phyloP scores from a whole-genome alignment of 2,329 filamentous ascomycete genomes.

The Ophiostoma sp. region DNA sequence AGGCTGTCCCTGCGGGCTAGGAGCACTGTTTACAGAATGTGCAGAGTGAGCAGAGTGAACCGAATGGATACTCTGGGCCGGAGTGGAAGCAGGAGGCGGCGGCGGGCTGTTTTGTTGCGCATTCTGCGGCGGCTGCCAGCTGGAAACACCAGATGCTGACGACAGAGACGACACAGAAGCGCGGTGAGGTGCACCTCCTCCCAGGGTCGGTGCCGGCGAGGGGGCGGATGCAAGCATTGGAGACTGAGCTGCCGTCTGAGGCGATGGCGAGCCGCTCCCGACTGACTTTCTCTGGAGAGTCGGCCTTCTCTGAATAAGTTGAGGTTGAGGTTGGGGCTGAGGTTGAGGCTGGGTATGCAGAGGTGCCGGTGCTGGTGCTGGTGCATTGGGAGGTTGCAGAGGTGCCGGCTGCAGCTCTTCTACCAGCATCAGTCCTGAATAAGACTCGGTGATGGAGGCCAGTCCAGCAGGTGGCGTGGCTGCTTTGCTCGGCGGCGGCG shows the following conservation, averaged over 20 bases:
- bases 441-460: slow-evolving; percentile 28
- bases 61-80: slow-evolving; percentile 21
- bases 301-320: slow-evolving; percentile 20
- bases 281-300: slow-evolving; percentile 18
- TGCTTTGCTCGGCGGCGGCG: not conserved
- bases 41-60: slow-evolving; percentile 18
- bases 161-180: slow-evolving; percentile 21
- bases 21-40: not conserved
- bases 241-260: slow-evolving; percentile 5
- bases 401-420: slow-evolving; percentile 16
- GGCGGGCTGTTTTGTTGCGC: not conserved
- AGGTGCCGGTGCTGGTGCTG: not conserved
- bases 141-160: slow-evolving; percentile 1
- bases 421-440: slow-evolving; percentile 33
- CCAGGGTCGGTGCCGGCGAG: not conserved
- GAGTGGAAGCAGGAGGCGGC: slow-evolving; percentile 11
- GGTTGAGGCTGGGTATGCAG: not conserved
- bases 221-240: slow-evolving; percentile 2
- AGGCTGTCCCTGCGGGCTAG: not conserved
- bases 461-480: not conserved
- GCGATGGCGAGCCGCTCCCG: slow-evolving; percentile 5
- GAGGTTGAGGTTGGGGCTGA: slow-evolving; percentile 12
- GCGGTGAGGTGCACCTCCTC: slow-evolving; percentile 14
- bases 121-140: not conserved
- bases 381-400: not conserved